phyloP scores from a whole-genome alignment of 1,139 yeast species.

The Arxiozyma slooffiae region DNA sequence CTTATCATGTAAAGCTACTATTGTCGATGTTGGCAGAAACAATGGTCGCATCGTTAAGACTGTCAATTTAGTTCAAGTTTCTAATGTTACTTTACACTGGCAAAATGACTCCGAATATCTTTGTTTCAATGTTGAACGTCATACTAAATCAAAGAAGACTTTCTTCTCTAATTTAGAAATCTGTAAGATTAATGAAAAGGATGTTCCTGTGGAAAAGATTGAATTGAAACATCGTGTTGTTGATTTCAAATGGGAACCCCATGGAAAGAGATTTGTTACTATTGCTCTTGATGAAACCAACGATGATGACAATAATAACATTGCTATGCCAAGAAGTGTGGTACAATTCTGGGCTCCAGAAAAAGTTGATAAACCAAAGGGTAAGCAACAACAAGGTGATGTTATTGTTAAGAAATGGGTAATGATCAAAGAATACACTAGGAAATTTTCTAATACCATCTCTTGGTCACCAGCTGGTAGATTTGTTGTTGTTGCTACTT shows the following conservation, averaged over 20 bases:
- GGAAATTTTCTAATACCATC: conserved; percentile 64
- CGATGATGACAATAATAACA: conserved; percentile 38
- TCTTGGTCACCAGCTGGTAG: conserved; percentile 93
- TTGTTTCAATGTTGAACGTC: conserved; percentile 95
- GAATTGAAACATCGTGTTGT: conserved; percentile 86
- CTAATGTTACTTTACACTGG: conserved; percentile 91
- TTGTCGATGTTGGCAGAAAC: conserved; percentile 76
- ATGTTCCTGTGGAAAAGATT: conserved; percentile 87
- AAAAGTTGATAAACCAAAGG: conserved; percentile 30
- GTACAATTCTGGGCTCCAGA: conserved; percentile 82
- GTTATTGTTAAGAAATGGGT: conserved; percentile 45
- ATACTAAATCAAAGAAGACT: conserved; percentile 89
- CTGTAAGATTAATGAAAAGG: conserved; percentile 78
- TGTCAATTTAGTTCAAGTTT: conserved; percentile 87
- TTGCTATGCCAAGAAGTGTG: conserved; percentile 61
- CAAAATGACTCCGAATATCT: conserved; percentile 76
- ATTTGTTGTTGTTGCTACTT: conserved; percentile 68
- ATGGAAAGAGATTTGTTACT: conserved; percentile 73
- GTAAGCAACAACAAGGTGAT: conserved; percentile 11
- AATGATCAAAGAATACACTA: conserved; percentile 44
- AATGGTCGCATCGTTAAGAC: conserved; percentile 70
- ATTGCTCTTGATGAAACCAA: conserved; percentile 56
- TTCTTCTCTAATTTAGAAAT: conserved; percentile 87
- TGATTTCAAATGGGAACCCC: conserved; percentile 95
- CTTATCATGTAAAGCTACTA: conserved; percentile 90